Evolutionary conservation across 2,329 filamentous ascomycete species (phyloP), one percentile per base, ranked within the genome.

Genomic region (Didymella exigua): DNA sequence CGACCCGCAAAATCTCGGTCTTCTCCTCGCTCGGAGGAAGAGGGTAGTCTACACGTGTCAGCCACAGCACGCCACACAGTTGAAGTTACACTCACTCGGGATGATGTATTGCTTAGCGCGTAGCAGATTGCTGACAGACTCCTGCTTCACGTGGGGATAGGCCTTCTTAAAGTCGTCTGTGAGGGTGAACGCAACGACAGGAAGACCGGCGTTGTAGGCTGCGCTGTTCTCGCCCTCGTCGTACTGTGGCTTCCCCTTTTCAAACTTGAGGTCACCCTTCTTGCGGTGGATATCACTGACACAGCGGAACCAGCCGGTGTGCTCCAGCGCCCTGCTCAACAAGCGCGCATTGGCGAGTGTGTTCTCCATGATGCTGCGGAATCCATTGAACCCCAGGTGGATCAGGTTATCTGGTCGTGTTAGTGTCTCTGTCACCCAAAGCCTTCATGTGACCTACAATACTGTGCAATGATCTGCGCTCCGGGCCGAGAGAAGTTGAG

Each of bases 401-500:
- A 90, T 86, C 11, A 90, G 77, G 63, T 90, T 89, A 67, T 90
- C 55, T 58, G 41, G 8, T 23, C 13, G 9, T 2, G 9, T 58
- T 26, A 58, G 50, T 44, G 9, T n/a, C 16, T 10, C 11, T 19
- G 29, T 44, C 16, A 18, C 8, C 36, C 31, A 21, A 11, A 29
- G n/a, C 14, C 10, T 21, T 30, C 42, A 29, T 34, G 8, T 34
- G 46, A 48, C 55, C n/a, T 89, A 75, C 85, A 90, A 73, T 90
- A 90, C 67, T 90, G 88, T 0, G 82, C 86, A 56, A 90, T 85
- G 52, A 90, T 79, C 58, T 90, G 88, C 0, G 85, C 84, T 3
- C 87, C 88, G 0, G 87, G 87, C 0, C 88, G 83, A 1, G 86
- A 89, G 76, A 90, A 90, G 75, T 90, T 90, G 18, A 90, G 79